Base-by-base conservation (phyloP, 2,329 filamentous ascomycete genomes). In the Stagonosporopsis rhizophila region DNA sequence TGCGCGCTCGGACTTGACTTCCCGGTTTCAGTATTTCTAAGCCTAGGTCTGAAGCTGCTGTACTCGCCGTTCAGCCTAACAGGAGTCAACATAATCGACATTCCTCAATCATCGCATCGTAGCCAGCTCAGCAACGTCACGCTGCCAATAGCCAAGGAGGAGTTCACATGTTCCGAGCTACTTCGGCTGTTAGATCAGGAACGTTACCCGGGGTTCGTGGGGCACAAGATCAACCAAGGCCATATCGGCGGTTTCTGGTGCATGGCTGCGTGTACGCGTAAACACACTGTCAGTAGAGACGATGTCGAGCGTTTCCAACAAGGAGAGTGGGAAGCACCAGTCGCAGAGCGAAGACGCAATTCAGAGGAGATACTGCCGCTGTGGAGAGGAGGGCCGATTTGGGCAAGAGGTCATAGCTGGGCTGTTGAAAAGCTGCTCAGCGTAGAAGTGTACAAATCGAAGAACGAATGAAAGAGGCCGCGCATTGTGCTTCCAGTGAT, bases 341-440 rank as follows among this genome's bases (percentile, higher is more conserved):
- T 68, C 14, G 41, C 44, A 19, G 47, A 58, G 39, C 57, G 64
- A 34, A 57, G 64, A 27, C 32, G 49, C 19, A 56, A 48, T 4
- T 50, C 58, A 14, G 15, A 56, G 1, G 66, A 68, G 46, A 58
- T 67, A 2, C 40, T 68, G 27, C 66, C 66, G 15, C 41, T 66
- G 6, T 67, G 64, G 66, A 62, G 66, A 56, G 64, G 64, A 40
- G 66, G 66, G 25, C 66, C 64, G 38, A 57, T 66, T 5, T 65
- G 58, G 58, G 56, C 46, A 14, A 46, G 37, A 6, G 62, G 62
- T 25, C 66, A 68, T 39, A 67, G 64, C 50, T 67, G 60, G 62
- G 62, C 57, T 30, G 63, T 66, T 6, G 46, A 56, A 38, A 68
- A 53, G 39, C 27, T 65, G 52, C 42, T 68, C 11, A 63, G 56